Percentiles rank a stretch among this genome's conserved stretches.
These are phyloP conservation scores for Linderina pennispora DNA, from an alignment of 192 early-diverging fungal genomes.

Conservation along the genomic window DNA sequence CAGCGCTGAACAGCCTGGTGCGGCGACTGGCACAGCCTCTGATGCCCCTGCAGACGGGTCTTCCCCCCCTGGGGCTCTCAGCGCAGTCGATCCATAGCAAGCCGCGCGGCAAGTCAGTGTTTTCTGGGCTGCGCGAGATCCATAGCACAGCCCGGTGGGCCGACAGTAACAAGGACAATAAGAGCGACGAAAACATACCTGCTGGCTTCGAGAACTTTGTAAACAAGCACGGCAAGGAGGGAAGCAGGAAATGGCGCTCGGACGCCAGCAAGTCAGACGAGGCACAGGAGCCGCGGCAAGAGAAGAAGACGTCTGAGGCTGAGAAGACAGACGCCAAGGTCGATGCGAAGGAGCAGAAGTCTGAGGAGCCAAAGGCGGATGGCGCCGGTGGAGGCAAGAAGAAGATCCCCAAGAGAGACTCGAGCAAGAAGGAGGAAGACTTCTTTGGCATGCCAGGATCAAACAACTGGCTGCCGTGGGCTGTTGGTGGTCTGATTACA, in stretches of 20 bases:
- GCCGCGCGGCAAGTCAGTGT: too few species aligned
- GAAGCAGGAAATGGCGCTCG: neutral
- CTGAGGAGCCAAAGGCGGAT: too few species aligned
- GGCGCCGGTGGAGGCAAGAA: too few species aligned
- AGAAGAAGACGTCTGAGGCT: neutral
- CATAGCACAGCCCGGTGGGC: constrained; percentile 20
- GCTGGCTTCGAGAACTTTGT: constrained; percentile 71
- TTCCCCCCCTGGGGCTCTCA: too few species aligned
- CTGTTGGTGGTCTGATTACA: constrained; percentile 5
- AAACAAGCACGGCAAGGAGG: constrained; percentile 40
- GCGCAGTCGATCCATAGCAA: too few species aligned
- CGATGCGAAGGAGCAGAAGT: neutral
- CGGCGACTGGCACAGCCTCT: neutral
- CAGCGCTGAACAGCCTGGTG: neutral
- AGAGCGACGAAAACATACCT: constrained; percentile 43
- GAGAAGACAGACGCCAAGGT: neutral
- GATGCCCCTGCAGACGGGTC: neutral
- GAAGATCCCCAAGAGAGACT: too few species aligned
- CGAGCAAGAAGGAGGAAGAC: constrained; percentile 35
- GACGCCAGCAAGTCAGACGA: neutral
- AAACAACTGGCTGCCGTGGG: constrained; percentile 26
- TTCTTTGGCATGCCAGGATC: constrained; percentile 28
- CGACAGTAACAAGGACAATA: constrained; percentile 8
- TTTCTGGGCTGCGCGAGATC: constrained; percentile 18
- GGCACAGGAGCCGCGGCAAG: neutral